Percentiles rank a stretch among this genome's conserved stretches.
Evolutionary conservation across 2,329 filamentous ascomycete species (phyloP).

Genomic region (Talaromyces amestolkiae): DNA sequence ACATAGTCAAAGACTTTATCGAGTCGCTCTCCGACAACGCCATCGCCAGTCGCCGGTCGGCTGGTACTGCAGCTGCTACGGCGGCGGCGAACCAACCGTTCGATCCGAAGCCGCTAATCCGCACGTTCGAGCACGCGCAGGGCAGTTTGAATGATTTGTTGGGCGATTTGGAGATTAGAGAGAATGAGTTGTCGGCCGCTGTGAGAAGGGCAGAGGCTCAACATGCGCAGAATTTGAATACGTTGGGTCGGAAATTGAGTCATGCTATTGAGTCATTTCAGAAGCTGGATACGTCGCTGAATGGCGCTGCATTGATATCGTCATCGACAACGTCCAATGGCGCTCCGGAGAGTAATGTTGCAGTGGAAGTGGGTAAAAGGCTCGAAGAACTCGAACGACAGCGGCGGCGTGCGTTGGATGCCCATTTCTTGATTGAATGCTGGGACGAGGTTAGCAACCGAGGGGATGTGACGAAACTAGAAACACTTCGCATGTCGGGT

Average conservation of each 20-base stretch:
- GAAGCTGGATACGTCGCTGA: constrained; percentile 78
- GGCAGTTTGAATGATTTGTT: constrained; percentile 51
- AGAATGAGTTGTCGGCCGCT: constrained; percentile 85
- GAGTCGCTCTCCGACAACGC: constrained; percentile 86
- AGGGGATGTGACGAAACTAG: constrained; percentile 79
- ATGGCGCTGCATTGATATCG: constrained; percentile 51
- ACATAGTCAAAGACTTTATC: constrained; percentile 97
- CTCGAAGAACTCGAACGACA: constrained; percentile 94
- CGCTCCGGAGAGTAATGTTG: constrained; percentile 60
- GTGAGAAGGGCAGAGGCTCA: constrained; percentile 89
- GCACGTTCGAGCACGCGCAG: constrained; percentile 78
- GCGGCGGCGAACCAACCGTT: constrained; percentile 56
- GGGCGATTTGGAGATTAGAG: constrained; percentile 82
- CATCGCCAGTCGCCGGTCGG: constrained; percentile 73
- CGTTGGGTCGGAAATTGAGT: constrained; percentile 82
- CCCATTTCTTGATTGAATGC: constrained; percentile 91
- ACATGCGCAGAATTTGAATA: constrained; percentile 87
- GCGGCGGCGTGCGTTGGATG: constrained; percentile 82
- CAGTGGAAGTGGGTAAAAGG: constrained; percentile 90
- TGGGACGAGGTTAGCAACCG: constrained; percentile 94
- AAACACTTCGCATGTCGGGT: constrained; percentile 81
- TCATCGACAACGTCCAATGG: constrained; percentile 15
- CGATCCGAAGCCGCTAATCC: constrained; percentile 94
- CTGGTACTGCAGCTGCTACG: constrained; percentile 35
- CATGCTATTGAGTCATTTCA: constrained; percentile 91